A percentile compares a stretch with the other conserved stretches of the same genome.
phyloP scores from a whole-genome alignment of 768 basidiomycete species.

The Fomitopsis pulvina region DNA sequence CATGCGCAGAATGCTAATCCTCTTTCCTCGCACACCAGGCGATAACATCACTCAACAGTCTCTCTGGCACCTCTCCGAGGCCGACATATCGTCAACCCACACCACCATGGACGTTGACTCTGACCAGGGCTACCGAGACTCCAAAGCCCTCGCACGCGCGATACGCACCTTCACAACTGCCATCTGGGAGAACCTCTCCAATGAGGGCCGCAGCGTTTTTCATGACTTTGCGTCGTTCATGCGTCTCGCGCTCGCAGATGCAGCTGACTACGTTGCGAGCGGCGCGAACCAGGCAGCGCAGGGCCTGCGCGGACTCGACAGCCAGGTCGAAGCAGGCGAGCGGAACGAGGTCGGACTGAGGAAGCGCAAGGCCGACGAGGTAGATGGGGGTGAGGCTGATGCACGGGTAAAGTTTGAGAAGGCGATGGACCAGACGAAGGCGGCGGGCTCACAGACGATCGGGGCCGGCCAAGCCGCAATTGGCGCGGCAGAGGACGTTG shows the following conservation, averaged over 20 bases:
- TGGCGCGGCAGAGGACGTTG: slow-evolving; percentile 36
- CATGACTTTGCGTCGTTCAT: slow-evolving; percentile 59
- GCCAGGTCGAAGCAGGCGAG: slow-evolving; percentile 54
- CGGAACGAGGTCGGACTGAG: slow-evolving; percentile 51
- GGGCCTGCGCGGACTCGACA: slow-evolving; percentile 46
- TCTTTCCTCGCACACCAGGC: no score
- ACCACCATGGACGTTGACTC: slow-evolving; percentile 30
- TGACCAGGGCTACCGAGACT: slow-evolving; percentile 43
- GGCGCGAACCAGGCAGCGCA: slow-evolving; percentile 48
- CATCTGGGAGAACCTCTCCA: slow-evolving; percentile 45
- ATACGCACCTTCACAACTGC: slow-evolving; percentile 45
- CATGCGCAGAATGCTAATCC: no score
- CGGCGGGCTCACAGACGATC: slow-evolving; percentile 49
- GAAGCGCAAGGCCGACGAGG: slow-evolving; percentile 38
- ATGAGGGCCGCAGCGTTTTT: slow-evolving; percentile 48
- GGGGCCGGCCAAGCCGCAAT: slow-evolving; percentile 42
- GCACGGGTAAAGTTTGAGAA: slow-evolving; percentile 53
- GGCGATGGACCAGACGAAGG: slow-evolving; percentile 60
- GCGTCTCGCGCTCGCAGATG: slow-evolving; percentile 59
- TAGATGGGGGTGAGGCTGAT: slow-evolving; percentile 36
- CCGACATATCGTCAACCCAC: slow-evolving; percentile 37
- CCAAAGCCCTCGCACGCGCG: slow-evolving; percentile 41
- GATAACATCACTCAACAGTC: slow-evolving; percentile 62
- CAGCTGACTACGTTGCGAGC: slow-evolving; percentile 50
- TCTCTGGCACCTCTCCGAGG: slow-evolving; percentile 56